These are phyloP conservation scores for Coemansia sp. DNA, from an alignment of 192 early-diverging fungal genomes.

Conservation along the genomic window DNA sequence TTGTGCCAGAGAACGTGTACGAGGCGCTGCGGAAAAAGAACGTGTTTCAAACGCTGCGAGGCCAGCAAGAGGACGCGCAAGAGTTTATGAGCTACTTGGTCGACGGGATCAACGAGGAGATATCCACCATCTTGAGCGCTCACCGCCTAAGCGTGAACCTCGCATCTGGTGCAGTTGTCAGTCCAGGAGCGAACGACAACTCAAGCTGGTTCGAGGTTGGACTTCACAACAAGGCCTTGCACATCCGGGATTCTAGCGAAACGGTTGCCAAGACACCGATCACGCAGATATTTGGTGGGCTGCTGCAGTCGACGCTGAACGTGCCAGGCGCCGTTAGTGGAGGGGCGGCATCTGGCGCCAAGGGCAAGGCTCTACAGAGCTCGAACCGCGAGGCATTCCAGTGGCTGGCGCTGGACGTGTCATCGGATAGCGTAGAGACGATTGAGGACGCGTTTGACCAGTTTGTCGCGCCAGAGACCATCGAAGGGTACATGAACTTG, in stretches of 20 bases:
- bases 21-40: constrained; percentile 76
- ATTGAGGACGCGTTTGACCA: constrained; percentile 84
- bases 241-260: constrained; percentile 56
- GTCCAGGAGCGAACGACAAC: constrained; percentile 4
- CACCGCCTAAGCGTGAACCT: neutral
- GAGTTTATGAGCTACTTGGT: constrained; percentile 93
- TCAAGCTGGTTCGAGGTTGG: constrained; percentile 91
- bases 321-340: constrained; percentile 46
- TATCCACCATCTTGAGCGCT: constrained; percentile 36
- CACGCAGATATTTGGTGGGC: constrained; percentile 81
- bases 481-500: constrained; percentile 70
- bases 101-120: constrained; percentile 94
- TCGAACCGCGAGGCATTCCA: constrained; percentile 85
- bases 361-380: constrained; percentile 66
- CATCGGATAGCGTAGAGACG: constrained; percentile 65
- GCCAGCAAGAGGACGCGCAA: constrained; percentile 95
- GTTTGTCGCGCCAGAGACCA: constrained; percentile 70
- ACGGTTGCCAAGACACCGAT: constrained; percentile 65
- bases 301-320: constrained; percentile 71
- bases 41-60: constrained; percentile 77
- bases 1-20: constrained; percentile 94
- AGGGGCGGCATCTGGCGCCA: neutral
- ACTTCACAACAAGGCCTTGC: constrained; percentile 60
- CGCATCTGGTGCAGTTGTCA: constrained; percentile 4
- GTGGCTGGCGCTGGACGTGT: constrained; percentile 84